Evolutionary conservation across 805 yeast species (phyloP), one percentile per base, ranked within the genome.

Genomic region (Starmerella vaccinii): DNA sequence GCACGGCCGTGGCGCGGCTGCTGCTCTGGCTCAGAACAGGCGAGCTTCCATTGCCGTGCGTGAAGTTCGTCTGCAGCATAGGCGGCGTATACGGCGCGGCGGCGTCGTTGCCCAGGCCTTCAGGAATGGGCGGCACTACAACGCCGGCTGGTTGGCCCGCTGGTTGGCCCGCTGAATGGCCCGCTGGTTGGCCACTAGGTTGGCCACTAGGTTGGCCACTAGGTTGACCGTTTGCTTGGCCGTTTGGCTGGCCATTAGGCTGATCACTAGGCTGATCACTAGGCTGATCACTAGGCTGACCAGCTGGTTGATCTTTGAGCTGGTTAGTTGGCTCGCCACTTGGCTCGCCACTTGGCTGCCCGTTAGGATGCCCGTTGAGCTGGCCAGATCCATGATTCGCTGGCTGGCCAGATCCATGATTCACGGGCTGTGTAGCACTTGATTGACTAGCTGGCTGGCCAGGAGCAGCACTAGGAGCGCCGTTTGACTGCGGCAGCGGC

Each of bases 1-100:
- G 46, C 15, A 42, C 38, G 9, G 46, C 46, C 8, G 46, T 42
- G 5, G 46, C 46, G 6, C 4, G 12, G 37, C 27, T 23, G 34
- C 46, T 29, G 15, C 24, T 16, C 18, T 21, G 38, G 29, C 5
- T 21, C 19, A 42, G 19, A 7, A 6, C 26, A 3, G 46, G 27
- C 18, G 38, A 19, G 29, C 46, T 42, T 27, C 15, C 46, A 21
- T 42, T 42, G 21, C 5, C 29, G 13, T 42, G 37, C 38, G 19
- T 19, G 18, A 32, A 30, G 29, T 18, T 12, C 16, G 12, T n/a
- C 33, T 23, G 29, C 15, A 19, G 46, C 27, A 30, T 29, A 15
- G 46, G 46, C 29, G 38, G 46, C 15, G 46, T 42, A 13, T 30
- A 26, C 24, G 40, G 40, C 26, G 21, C 16, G 22, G 26, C 15